Evolutionary conservation across 1,139 yeast species (phyloP), one percentile per base, ranked within the genome.

Genomic region (Saccharomyces hybrid): DNA sequence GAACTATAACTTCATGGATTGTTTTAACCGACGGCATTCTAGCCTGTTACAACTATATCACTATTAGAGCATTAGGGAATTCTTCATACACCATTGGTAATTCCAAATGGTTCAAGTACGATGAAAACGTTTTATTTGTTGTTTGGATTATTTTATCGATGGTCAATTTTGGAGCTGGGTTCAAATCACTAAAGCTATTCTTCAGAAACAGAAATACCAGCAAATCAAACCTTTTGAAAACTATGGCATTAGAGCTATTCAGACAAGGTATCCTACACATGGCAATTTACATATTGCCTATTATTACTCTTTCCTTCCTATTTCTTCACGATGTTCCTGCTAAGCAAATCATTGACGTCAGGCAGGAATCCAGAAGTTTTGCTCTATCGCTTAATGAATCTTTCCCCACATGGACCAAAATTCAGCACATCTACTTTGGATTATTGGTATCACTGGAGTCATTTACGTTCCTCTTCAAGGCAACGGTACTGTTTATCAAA

Each of bases 401-500:
- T 8, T 38, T 38, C 25, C 42, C 25, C 25, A 38, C 25, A 38
- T 38, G 42, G 42, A 38, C 25, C 42, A 38, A 38, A 9, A 16
- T 3, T 7, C 42, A 38, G 23, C 42, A 38, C 42, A 4, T 38
- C 8, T 38, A 38, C 42, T 38, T 38, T 38, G 42, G 42, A 7
- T 9, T 38, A 8, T 9, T 38, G 42, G 4, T 38, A 38, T 2
- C 42, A 38, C 23, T 38, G 2, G 42, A 38, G 6, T 38, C 42
- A 14, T 38, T 38, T 38, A 38, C 42, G 13, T 26, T 44, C 7
- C 4, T 42, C 5, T n/a, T 42, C 29, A 31, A 53, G 8, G 32
- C 55, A 4, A 44, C 48, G 13, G 31, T 28, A 27, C 34, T 47
- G 7, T 50, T 55, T 11, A 54, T 51, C 29, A 52, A 54, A 27